These are phyloP conservation scores for Flammula alnicola DNA, from an alignment of 1,284 basidiomycete species.

Conservation along the genomic window DNA sequence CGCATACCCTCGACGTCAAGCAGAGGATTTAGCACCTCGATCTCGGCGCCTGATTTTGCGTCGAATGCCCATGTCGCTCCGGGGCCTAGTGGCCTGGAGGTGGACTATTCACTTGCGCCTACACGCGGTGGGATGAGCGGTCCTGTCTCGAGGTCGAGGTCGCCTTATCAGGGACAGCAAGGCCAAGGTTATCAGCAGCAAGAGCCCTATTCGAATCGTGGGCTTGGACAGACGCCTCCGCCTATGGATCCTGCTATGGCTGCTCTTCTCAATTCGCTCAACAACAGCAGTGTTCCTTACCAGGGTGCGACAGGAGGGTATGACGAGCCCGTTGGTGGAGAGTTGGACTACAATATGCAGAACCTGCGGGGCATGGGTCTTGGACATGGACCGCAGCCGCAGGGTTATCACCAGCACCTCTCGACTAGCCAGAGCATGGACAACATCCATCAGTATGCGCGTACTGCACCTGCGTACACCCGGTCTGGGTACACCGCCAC, in stretches of 20 bases:
- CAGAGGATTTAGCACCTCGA: constrained; percentile 21
- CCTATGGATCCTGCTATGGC: constrained; percentile 43
- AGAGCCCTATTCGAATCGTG: constrained; percentile 9
- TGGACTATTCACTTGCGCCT: constrained; percentile 42
- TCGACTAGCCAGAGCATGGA: constrained; percentile 22
- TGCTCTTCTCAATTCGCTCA: constrained; percentile 42
- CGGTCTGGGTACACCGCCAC: constrained; percentile 66
- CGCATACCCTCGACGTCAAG: constrained; percentile 12
- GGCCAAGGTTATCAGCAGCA: constrained; percentile 11
- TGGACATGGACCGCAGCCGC: constrained; percentile 10
- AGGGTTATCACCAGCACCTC: constrained; percentile 14
- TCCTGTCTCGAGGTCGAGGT: constrained; percentile 18
- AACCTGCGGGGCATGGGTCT: constrained; percentile 11
- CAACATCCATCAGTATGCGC: constrained; percentile 24
- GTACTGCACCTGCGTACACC: constrained; percentile 39
- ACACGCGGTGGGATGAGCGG: constrained; percentile 15
- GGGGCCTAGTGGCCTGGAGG: constrained; percentile 28
- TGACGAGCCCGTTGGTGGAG: background rate
- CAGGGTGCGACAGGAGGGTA: constrained; percentile 15
- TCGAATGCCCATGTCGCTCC: constrained; percentile 21
- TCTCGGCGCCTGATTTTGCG: constrained; percentile 29
- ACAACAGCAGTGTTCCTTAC: constrained; percentile 30
- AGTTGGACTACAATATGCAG: constrained; percentile 16
- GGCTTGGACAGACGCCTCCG: constrained; percentile 10
- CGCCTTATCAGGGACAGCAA: constrained; percentile 22